These are phyloP conservation scores for Entomortierella parvispora DNA, from an alignment of 192 early-diverging fungal genomes.

Conservation along the genomic window DNA sequence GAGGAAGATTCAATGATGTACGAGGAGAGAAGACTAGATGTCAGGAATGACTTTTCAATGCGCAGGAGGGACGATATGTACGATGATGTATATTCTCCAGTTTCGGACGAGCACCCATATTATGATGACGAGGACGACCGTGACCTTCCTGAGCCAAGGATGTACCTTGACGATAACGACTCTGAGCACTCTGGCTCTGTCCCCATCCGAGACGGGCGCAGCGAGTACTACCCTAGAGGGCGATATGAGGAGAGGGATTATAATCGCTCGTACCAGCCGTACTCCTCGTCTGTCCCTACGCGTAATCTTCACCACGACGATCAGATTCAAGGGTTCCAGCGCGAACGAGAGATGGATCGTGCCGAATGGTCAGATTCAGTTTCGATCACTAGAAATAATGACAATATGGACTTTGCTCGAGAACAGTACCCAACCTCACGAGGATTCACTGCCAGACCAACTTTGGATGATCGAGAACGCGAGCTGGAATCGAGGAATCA, in stretches of 20 bases:
- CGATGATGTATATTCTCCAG: constrained; percentile 35
- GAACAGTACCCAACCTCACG: constrained; percentile 41
- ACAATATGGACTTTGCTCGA: constrained; percentile 22
- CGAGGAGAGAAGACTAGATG: background rate
- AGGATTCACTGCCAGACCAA: constrained; percentile 28
- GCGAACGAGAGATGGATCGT: constrained; percentile 20
- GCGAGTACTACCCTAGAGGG: constrained; percentile 19
- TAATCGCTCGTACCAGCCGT: constrained; percentile 30
- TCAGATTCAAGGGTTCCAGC: background rate
- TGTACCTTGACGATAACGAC: constrained; percentile 39
- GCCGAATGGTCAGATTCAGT: constrained; percentile 25
- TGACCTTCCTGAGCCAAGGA: background rate
- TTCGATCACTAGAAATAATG: too few species aligned
- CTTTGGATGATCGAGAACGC: constrained; percentile 39
- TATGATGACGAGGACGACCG: constrained; percentile 39
- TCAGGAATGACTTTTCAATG: constrained; percentile 6
- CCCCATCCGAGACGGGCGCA: constrained; percentile 7
- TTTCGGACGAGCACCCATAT: constrained; percentile 26
- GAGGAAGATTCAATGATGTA: constrained; percentile 8
- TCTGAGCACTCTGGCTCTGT: constrained; percentile 44
- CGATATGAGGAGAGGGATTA: constrained; percentile 40
- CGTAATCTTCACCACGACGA: constrained; percentile 6
- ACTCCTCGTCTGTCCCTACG: constrained; percentile 33
- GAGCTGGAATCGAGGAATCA: constrained; percentile 32
- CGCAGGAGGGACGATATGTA: constrained; percentile 15